These are phyloP conservation scores for Rhodotorula mucilaginosa DNA, from an alignment of 1,284 basidiomycete species.

Conservation along the genomic window DNA sequence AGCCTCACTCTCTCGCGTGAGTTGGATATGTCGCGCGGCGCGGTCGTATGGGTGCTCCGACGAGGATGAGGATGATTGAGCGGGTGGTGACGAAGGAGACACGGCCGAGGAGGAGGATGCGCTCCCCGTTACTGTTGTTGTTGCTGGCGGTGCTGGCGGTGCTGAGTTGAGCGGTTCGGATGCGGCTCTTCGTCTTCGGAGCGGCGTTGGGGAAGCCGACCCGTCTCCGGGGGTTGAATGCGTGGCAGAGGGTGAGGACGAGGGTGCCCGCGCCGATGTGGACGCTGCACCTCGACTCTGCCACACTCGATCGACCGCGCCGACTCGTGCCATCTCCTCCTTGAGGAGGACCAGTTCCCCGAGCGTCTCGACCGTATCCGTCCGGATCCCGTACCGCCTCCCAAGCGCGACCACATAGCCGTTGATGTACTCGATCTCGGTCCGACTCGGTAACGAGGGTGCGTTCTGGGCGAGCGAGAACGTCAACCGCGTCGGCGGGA, in stretches of 20 bases:
- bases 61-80: not conserved
- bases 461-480: slow-evolving; percentile 20
- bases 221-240: no score
- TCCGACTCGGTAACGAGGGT: slow-evolving; percentile 56
- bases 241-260: no score
- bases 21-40: slow-evolving; percentile 2
- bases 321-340: slow-evolving; percentile 42
- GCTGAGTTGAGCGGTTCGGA: no score
- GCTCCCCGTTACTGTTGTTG: not conserved
- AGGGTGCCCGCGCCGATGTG: not conserved
- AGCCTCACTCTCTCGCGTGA: not conserved
- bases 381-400: slow-evolving; percentile 59
- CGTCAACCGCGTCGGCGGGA: not conserved
- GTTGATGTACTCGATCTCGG: slow-evolving; percentile 81
- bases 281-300: not conserved
- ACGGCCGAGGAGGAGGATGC: not conserved
- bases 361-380: slow-evolving; percentile 64
- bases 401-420: slow-evolving; percentile 77
- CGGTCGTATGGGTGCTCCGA: slow-evolving; percentile 6
- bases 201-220: no score
- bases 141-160: no score
- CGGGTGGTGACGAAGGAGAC: not conserved
- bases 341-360: slow-evolving; percentile 62
- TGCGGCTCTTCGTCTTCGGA: not conserved
- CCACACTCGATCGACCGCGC: slow-evolving; percentile 35